phyloP scores from a whole-genome alignment of 352 stramenopile genomes.

The Lagenidium giganteum region DNA sequence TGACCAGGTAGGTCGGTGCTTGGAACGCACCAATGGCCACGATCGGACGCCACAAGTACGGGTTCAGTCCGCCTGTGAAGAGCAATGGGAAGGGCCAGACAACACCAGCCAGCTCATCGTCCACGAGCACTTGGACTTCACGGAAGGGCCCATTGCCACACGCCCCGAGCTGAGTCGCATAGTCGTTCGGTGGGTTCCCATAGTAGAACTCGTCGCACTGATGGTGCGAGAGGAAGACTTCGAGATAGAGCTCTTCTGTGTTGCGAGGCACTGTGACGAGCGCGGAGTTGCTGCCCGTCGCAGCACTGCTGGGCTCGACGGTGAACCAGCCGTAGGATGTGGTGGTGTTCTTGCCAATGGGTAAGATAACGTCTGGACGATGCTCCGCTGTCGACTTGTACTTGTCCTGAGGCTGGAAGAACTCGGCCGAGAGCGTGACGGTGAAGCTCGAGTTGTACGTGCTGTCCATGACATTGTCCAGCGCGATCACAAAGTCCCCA shows the following conservation, averaged over 20 bases:
- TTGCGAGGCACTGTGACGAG: constrained; percentile 49
- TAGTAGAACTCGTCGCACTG: constrained; percentile 80
- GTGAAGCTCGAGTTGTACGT: constrained; percentile 64
- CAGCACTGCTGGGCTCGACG: constrained; percentile 33
- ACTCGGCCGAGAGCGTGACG: constrained; percentile 48
- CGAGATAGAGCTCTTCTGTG: constrained; percentile 60
- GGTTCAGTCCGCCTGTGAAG: constrained; percentile 74
- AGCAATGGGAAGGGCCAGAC: constrained; percentile 72
- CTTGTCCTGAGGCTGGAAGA: constrained; percentile 29
- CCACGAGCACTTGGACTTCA: constrained; percentile 66
- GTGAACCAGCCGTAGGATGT: constrained; percentile 57
- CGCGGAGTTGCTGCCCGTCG: constrained; percentile 23
- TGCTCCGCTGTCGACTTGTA: constrained; percentile 11
- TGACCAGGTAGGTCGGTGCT: constrained; percentile 67
- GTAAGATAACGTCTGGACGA: constrained; percentile 42
- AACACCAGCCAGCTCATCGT: constrained; percentile 52
- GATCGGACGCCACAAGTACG: constrained; percentile 74
- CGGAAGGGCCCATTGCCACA: constrained; percentile 54
- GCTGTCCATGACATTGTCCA: constrained; percentile 64
- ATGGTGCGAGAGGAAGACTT: constrained; percentile 68
- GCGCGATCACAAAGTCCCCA: constrained; percentile 45
- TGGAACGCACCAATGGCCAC: constrained; percentile 67
- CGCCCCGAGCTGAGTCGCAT: constrained; percentile 13
- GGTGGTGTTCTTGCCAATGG: constrained; percentile 32
- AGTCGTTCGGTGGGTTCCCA: constrained; percentile 44